These are phyloP conservation scores for Penicillium sp. DNA, from an alignment of 2,329 filamentous ascomycete genomes.

Conservation along the genomic window DNA sequence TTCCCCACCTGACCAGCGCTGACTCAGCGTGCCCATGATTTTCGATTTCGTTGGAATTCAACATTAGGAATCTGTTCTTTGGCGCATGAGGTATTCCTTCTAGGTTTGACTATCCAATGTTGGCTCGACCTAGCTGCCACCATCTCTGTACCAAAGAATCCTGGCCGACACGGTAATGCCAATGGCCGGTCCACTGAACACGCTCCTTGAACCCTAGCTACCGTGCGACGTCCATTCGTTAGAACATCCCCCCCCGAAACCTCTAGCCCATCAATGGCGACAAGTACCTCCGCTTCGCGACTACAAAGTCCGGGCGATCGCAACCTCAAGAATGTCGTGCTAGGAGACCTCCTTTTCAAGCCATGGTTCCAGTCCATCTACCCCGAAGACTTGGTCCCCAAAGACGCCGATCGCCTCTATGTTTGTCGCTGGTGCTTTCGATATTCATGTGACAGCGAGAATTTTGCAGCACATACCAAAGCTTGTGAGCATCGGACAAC, in stretches of 20 bases:
- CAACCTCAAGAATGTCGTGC: conserved; percentile 82
- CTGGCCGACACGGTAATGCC: conserved; percentile 8
- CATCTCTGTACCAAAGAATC: neutral
- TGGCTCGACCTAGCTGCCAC: neutral
- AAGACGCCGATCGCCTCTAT: conserved; percentile 64
- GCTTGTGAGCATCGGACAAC: conserved; percentile 56
- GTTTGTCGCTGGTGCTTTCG: conserved; percentile 94
- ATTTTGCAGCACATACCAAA: conserved; percentile 40
- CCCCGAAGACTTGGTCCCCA: conserved; percentile 62
- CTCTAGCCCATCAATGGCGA: conserved; percentile 28
- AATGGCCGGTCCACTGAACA: conserved; percentile 17
- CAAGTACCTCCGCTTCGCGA: conserved; percentile 23
- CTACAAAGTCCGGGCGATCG: conserved; percentile 54
- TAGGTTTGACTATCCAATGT: neutral
- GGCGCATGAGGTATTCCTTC: neutral
- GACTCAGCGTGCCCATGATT: neutral
- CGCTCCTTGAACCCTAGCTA: conserved; percentile 14
- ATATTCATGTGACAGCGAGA: conserved; percentile 60
- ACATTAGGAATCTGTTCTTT: neutral
- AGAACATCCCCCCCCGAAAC: neutral
- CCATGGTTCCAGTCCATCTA: conserved; percentile 96
- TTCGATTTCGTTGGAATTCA: neutral
- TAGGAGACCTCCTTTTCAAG: conserved; percentile 79
- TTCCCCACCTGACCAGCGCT: neutral
- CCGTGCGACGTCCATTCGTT: neutral